These are phyloP conservation scores for Podochytrium sp. DNA, from an alignment of 192 early-diverging fungal genomes.

Conservation along the genomic window DNA sequence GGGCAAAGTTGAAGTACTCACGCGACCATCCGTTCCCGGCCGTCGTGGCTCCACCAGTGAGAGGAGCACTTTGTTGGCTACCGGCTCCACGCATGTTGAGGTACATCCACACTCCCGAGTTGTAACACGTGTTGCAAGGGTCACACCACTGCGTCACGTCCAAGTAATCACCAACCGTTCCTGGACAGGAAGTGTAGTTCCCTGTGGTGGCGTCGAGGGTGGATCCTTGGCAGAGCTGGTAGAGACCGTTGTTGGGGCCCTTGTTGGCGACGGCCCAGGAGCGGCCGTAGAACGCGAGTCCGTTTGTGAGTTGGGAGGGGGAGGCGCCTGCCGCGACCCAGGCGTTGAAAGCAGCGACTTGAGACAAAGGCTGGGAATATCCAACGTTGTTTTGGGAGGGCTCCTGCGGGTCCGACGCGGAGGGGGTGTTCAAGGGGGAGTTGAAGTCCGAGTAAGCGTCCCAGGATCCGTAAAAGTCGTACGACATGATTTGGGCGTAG, in stretches of 20 bases:
- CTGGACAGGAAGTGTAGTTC: conserved; percentile 1
- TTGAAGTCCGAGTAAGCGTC: conserved; percentile 14
- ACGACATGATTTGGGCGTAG: conserved; percentile 33
- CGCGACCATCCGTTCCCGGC: conserved; percentile 59
- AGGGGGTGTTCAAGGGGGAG: conserved; percentile 23
- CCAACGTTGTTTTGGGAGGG: conserved; percentile 25
- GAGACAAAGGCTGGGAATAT: conserved; percentile 17
- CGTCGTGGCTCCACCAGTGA: conserved; percentile 37
- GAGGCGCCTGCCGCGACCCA: conserved; percentile 12
- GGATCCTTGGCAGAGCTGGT: background rate
- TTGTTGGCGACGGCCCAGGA: conserved; percentile 5
- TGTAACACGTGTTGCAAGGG: background rate
- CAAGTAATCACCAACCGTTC: conserved; percentile 16
- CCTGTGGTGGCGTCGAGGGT: background rate
- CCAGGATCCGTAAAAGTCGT: conserved; percentile 35
- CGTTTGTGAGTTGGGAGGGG: background rate
- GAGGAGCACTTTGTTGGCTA: conserved; percentile 51
- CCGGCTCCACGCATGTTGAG: conserved; percentile 1
- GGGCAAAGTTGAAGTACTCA: conserved; percentile 54
- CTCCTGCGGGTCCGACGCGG: conserved; percentile 12
- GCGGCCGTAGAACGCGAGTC: conserved; percentile 25
- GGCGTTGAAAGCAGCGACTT: background rate
- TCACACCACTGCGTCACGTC: conserved; percentile 10
- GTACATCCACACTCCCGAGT: conserved; percentile 59
- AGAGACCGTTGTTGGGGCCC: conserved; percentile 26